Percentiles rank a stretch among this genome's conserved stretches.
Evolutionary conservation across 805 yeast species (phyloP).

Genomic region (Schizosaccharomyces lindneri): DNA sequence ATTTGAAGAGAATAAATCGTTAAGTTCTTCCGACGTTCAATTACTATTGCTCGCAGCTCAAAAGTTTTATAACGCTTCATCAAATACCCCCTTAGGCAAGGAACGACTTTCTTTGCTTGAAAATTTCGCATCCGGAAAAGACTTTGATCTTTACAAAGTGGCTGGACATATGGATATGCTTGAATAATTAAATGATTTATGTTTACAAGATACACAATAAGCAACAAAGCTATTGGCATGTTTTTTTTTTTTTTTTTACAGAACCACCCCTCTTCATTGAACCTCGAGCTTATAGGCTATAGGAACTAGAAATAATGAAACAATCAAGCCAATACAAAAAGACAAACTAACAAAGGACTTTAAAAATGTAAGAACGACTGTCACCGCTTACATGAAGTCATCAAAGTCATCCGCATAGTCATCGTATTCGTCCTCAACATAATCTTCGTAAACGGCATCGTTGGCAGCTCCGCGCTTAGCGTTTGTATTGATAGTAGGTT

Average conservation of each 20-base stretch:
- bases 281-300: no score
- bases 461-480: neutral
- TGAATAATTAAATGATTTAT: slow-evolving; percentile 18
- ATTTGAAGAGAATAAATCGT: slow-evolving; percentile 43
- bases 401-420: slow-evolving; percentile 1
- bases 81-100: slow-evolving; percentile 29
- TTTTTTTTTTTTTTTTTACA: no score
- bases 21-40: slow-evolving; percentile 55
- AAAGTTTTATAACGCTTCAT: slow-evolving; percentile 31
- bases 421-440: neutral
- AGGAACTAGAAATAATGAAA: neutral
- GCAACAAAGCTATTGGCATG: no score
- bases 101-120: slow-evolving; percentile 25
- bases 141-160: slow-evolving; percentile 41
- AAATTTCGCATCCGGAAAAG: slow-evolving; percentile 46
- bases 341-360: neutral
- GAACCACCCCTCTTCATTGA: no score
- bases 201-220: neutral
- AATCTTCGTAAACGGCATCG: neutral
- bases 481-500: neutral
- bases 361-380: neutral
- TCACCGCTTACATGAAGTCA: neutral
- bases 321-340: neutral
- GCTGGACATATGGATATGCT: slow-evolving; percentile 50
- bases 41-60: slow-evolving; percentile 50